These are phyloP conservation scores for Metschnikowia cerradonensis DNA, from an alignment of 805 yeast species.

Conservation along the genomic window DNA sequence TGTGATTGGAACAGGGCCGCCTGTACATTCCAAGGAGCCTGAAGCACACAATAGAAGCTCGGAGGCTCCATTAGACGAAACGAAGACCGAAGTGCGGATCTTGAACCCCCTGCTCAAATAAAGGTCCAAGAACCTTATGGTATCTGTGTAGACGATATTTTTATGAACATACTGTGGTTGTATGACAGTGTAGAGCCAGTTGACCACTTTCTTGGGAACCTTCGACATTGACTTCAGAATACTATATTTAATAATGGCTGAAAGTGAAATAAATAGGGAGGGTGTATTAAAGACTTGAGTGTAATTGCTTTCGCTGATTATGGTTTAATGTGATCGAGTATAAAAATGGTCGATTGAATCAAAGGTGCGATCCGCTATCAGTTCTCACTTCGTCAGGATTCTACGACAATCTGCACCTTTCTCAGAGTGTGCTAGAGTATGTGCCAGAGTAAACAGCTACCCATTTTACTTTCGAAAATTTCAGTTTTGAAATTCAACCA, in stretches of 20 bases:
- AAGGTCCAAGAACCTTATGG: conserved; percentile 48
- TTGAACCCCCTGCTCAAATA: conserved; percentile 46
- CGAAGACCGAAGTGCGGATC: conserved; percentile 60
- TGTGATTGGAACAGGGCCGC: conserved; percentile 46
- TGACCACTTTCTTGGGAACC: conserved; percentile 30
- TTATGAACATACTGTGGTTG: conserved; percentile 55
- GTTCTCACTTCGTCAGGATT: background rate
- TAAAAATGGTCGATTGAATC: background rate
- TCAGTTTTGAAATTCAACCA: background rate
- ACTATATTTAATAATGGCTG: background rate
- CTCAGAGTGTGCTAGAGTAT: background rate
- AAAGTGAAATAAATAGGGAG: background rate
- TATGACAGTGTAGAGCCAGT: conserved; percentile 40
- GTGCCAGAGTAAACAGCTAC: background rate
- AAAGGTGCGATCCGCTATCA: background rate
- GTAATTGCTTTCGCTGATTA: background rate
- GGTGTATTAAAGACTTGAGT: too few species aligned
- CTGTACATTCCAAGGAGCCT: conserved; percentile 46
- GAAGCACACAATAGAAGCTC: conserved; percentile 58
- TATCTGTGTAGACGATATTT: conserved; percentile 60
- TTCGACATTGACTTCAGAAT: conserved; percentile 15
- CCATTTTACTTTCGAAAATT: background rate
- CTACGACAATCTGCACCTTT: background rate
- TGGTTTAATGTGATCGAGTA: background rate
- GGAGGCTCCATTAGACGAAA: conserved; percentile 53